Evolutionary conservation across 768 basidiomycete genomes (phyloP).

Genomic region (Kwoniella botswanensis): DNA sequence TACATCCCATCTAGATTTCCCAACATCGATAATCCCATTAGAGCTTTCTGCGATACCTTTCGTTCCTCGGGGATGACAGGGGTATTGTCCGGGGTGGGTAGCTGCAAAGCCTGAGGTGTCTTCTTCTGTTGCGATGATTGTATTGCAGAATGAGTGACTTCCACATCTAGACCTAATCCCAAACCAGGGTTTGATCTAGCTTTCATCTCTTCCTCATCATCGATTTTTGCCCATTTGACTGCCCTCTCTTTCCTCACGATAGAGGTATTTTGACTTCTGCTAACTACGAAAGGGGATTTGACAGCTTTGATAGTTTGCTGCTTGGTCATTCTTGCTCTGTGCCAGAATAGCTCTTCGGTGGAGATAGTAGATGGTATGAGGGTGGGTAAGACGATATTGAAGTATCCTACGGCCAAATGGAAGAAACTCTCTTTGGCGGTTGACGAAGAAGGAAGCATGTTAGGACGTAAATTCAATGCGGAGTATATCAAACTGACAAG

Average conservation of each 20-base stretch:
- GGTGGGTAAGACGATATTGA: slow-evolving; percentile 77
- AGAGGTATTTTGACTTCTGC: slow-evolving; percentile 71
- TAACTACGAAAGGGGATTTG: slow-evolving; percentile 68
- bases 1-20: slow-evolving; percentile 84
- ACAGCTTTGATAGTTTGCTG: slow-evolving; percentile 70
- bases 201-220: slow-evolving; percentile 62
- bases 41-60: slow-evolving; percentile 60
- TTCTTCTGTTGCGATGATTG: slow-evolving; percentile 56
- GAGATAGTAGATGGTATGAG: slow-evolving; percentile 64
- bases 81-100: slow-evolving; percentile 19
- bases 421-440: slow-evolving; percentile 67
- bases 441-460: slow-evolving; percentile 51
- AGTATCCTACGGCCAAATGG: slow-evolving; percentile 80
- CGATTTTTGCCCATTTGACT: slow-evolving; percentile 73
- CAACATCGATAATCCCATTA: slow-evolving; percentile 80
- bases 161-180: slow-evolving; percentile 22
- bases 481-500: slow-evolving; percentile 77
- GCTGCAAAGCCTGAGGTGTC: slow-evolving; percentile 56
- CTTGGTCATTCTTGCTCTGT: slow-evolving; percentile 72
- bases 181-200: background rate
- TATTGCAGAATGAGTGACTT: slow-evolving; percentile 8
- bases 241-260: slow-evolving; percentile 67
- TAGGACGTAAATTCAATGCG: slow-evolving; percentile 76
- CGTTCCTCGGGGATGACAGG: slow-evolving; percentile 39
- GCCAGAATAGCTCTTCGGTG: slow-evolving; percentile 69